Evolutionary conservation across 139 green algal species (phyloP), one percentile per base, ranked within the genome.

Genomic region (Chlorella sp.): DNA sequence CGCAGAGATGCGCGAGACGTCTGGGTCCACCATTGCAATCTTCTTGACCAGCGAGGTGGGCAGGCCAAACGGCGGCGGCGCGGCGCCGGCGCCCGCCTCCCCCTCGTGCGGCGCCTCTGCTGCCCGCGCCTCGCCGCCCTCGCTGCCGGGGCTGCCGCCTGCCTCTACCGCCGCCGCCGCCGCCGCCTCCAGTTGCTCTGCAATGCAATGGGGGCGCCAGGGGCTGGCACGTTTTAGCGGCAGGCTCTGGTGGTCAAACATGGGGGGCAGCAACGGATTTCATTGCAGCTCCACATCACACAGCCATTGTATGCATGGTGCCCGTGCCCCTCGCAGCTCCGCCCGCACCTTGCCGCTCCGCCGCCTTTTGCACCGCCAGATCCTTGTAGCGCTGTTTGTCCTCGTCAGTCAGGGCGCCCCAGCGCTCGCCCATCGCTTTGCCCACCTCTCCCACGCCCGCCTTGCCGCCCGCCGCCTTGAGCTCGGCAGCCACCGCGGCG

Each of bases 371-470:
- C 35, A 64, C 29, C 3, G 86, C 78, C 11, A 41, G 38, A 27
- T 87, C 66, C 66, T 86, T 86, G 68, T 83, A 94, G 6, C 23
- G 19, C 31, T 82, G 67, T 64, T 87, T 88, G 33, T 93, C 82
- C 38, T 91, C 88, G 0, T 93, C 86, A 27, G 41, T 83, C 17
- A 94, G 79, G 0, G 60, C 67, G 8, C 73, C 74, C 91, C 91
- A 95, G 5, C 65, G 43, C 59, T 85, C 67, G 0, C 87, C 91
- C 0, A 95, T 74, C 25, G 69, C 82, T 74, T 94, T 93, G 33
- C 83, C 87, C 29, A 93, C 78, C 0, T 68, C 62, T 38, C 75
- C 81, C 40, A 93, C 79, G 2, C 61, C 68, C 1, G 84, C 69
- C 42, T 85, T 85, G 36, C 46, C 77, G 71, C 55, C 62, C 7